These are phyloP conservation scores for Xylaria cubensis DNA, from an alignment of 495 filamentous ascomycete genomes.

Conservation along the genomic window DNA sequence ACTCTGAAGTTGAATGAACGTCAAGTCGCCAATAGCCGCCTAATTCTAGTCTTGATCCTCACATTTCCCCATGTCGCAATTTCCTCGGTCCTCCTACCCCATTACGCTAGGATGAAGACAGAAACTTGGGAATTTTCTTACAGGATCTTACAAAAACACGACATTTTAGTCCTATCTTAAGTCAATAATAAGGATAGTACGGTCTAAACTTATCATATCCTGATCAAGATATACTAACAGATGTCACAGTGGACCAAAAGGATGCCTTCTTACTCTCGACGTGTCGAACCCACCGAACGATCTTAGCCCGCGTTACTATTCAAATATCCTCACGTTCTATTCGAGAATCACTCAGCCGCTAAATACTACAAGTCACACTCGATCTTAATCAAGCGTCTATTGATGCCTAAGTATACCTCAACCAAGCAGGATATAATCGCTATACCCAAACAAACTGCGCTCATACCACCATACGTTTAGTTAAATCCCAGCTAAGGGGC, in stretches of 20 bases:
- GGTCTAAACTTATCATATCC: background rate
- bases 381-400: background rate
- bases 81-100: background rate
- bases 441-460: background rate
- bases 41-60: background rate
- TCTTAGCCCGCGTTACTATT: background rate
- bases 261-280: background rate
- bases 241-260: background rate
- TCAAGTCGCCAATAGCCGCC: background rate
- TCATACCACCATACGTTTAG: background rate
- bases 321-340: background rate
- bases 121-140: background rate
- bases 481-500: background rate
- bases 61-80: background rate
- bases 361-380: background rate
- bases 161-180: background rate
- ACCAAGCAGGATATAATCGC: background rate
- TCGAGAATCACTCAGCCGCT: background rate
- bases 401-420: background rate
- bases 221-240: background rate
- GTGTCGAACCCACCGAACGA: conserved; percentile 8
- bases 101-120: conserved; percentile 2
- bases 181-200: background rate
- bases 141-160: background rate
- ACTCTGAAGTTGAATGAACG: background rate